Conservation (phyloP, 768 basidiomycete species). For the Trametes gibbosa region DNA sequence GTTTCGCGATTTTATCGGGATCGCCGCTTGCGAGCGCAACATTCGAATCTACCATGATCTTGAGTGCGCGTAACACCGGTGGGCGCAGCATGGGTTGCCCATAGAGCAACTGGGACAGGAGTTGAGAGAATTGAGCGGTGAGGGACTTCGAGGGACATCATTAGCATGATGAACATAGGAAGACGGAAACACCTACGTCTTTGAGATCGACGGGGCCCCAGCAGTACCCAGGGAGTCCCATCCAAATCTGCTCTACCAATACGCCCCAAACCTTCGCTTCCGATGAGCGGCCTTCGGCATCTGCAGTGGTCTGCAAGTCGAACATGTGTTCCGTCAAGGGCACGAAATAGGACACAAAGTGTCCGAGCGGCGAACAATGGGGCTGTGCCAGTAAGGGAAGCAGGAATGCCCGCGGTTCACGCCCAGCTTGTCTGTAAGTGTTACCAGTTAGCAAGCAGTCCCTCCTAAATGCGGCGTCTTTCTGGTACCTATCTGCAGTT, state of each 20-base stretch:
- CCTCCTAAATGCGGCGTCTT: too few species aligned
- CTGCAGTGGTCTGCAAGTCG: slow-evolving; percentile 77
- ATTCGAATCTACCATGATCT: slow-evolving; percentile 79
- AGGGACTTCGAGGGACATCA: slow-evolving; percentile 52
- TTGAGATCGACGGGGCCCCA: slow-evolving; percentile 73
- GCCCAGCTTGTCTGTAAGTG: slow-evolving; percentile 54
- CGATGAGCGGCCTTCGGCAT: slow-evolving; percentile 64
- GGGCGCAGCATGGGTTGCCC: slow-evolving; percentile 81
- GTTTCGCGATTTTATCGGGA: slow-evolving; percentile 27
- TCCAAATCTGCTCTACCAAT: slow-evolving; percentile 91
- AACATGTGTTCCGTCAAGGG: slow-evolving; percentile 95
- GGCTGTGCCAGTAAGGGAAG: slow-evolving; percentile 82
- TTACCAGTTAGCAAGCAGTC: neutral
- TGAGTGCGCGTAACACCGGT: slow-evolving; percentile 78
- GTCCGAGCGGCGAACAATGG: slow-evolving; percentile 76
- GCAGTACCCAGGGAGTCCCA: slow-evolving; percentile 88
- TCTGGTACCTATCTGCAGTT: slow-evolving; percentile 67
- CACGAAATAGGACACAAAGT: slow-evolving; percentile 89
- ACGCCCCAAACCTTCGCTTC: slow-evolving; percentile 97
- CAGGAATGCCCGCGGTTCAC: slow-evolving; percentile 87
- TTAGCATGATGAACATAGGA: neutral
- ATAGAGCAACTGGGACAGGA: slow-evolving; percentile 94
- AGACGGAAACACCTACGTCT: slow-evolving; percentile 44
- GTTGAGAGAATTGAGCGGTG: slow-evolving; percentile 72
- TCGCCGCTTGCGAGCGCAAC: slow-evolving; percentile 46